Percentiles rank a stretch among this genome's conserved stretches.
These are phyloP conservation scores for Geotrichum carabidarum DNA, from an alignment of 1,139 yeast genomes.

Conservation along the genomic window DNA sequence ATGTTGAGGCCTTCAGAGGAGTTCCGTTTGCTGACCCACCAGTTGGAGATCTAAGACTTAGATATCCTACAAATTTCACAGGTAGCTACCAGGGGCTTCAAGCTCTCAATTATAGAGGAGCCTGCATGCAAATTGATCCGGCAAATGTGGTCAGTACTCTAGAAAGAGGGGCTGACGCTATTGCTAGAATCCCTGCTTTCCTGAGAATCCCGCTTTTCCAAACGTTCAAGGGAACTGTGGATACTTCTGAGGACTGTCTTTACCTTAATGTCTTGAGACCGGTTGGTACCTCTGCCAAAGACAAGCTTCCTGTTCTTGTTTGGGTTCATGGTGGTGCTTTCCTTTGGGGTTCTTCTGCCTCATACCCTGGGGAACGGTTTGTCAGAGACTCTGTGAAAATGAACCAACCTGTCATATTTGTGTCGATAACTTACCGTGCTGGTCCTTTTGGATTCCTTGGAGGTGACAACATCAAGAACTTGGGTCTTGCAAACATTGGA, in stretches of 20 bases:
- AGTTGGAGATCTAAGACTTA: slow-evolving; percentile 24
- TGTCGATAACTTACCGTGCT: slow-evolving; percentile 30
- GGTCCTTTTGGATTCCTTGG: slow-evolving; percentile 34
- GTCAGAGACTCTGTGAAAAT: slow-evolving; percentile 25
- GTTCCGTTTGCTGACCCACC: slow-evolving; percentile 31
- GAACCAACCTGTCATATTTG: slow-evolving; percentile 25
- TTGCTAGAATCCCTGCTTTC: not conserved
- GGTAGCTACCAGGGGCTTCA: slow-evolving; percentile 6
- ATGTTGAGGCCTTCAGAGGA: slow-evolving; percentile 16
- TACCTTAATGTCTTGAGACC: slow-evolving; percentile 25
- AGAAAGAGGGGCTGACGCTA: not conserved
- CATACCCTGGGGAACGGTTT: slow-evolving; percentile 21
- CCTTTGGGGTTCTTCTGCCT: slow-evolving; percentile 23
- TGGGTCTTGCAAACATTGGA: slow-evolving; percentile 27
- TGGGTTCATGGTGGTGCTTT: slow-evolving; percentile 42
- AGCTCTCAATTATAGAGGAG: not conserved
- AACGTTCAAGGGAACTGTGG: not conserved
- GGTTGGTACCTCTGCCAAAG: slow-evolving; percentile 11
- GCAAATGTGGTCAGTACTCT: not conserved
- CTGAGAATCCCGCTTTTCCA: slow-evolving; percentile 9
- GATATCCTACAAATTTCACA: slow-evolving; percentile 11
- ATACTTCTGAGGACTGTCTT: slow-evolving; percentile 27
- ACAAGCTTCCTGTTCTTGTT: slow-evolving; percentile 33
- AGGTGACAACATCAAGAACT: slow-evolving; percentile 22
- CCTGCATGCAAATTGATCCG: slow-evolving; percentile 13